Base-by-base conservation (phyloP, 164 flowering plant species). In the Umbellularia californica region DNA sequence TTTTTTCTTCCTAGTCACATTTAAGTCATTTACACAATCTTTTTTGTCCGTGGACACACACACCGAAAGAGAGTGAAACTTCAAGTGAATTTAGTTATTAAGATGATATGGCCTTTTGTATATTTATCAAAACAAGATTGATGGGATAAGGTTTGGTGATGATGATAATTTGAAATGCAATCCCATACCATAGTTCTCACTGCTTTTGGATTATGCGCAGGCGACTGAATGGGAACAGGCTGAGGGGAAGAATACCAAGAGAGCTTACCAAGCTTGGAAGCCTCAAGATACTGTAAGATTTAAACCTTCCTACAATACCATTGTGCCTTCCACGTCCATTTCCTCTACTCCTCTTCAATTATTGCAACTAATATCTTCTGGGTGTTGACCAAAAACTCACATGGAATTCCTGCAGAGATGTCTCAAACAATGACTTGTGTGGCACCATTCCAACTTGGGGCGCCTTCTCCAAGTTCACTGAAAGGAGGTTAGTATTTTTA, bases 401-500 rank as follows among this genome's bases (percentile, higher is more conserved):
- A 66, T 51, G 28, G 19, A 67, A 27, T 65, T 0, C 76, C 22
- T 78, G 77, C 89, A 91, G 96, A 19, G 91, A 91, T 70, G 87
- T 91, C 47, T 91, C 97, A 17, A 80, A 84, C 79, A 91, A 91
- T 47, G 84, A 91, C 78, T 73, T 91, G 68, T 88, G 94, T 73
- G 97, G 94, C 30, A 88, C 92, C 58, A 82, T 91, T 50, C 94
- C 97, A 20, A 83, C 86, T 9, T 74, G 85, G 19, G 97, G 92
- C 30, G 82, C 92, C 5, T 90, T 91, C 82, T 81, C 86, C 41
- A 87, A 86, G 81, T 84, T 91, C 80, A 52, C 89, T 7, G 92
- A 86, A 78, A 86, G 84, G 77, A 90, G 96, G 96, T 91, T 20
- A 3, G 20, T 14, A 5, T 55, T 72, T 70, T 55, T 15, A 52